Base-by-base conservation (phyloP, 176 grass and related monocot species). In the Aegilops sharonensis region DNA sequence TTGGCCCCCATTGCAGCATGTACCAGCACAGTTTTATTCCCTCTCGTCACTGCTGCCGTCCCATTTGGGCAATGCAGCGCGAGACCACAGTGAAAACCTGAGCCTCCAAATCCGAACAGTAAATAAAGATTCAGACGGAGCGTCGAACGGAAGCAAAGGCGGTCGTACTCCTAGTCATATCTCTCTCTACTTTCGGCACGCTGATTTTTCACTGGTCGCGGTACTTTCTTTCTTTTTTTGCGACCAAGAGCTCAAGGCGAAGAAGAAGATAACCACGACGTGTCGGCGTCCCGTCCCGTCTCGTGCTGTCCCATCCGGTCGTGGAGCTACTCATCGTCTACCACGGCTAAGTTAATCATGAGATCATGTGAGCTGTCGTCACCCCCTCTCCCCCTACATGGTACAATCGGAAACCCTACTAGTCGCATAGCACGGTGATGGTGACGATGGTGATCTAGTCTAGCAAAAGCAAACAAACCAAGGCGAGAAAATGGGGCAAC, bases 121-220 rank as follows among this genome's bases (percentile, higher is more conserved):
- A 39, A 54, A 54, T 72, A 11, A 29, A 54, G 57, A 37, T 62
- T 64, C 37, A 47, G 47, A 47, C 21, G 87, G 71, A 43, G 11
- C 87, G 64, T 88, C 87, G 25, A 71, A 27, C 8, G 14, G 14
- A 84, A 88, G 87, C 80, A 78, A 88, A 48, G 62, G 62, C 54
- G 7, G 12, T 63, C 60, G 60, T 24, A 63, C 21, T 24, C 4
- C 9, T 10, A 25, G 60, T 63, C 20, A 63, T 63, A 25, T 63
- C 8, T 25, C 17, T 61, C 60, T 63, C 60, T 11, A 63, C 60
- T 63, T 63, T 63, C 60, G 60, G 20, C 60, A 11, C 21, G 21
- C 60, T 1, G 2, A 63, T 21, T 63, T 63, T 63, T 54, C 50
- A 63, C 60, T 24, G 60, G n/a, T 5, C 60, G 60, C 60, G 60